These are phyloP conservation scores for Aspergillus olivimuriae DNA, from an alignment of 495 filamentous ascomycete species.

Conservation along the genomic window DNA sequence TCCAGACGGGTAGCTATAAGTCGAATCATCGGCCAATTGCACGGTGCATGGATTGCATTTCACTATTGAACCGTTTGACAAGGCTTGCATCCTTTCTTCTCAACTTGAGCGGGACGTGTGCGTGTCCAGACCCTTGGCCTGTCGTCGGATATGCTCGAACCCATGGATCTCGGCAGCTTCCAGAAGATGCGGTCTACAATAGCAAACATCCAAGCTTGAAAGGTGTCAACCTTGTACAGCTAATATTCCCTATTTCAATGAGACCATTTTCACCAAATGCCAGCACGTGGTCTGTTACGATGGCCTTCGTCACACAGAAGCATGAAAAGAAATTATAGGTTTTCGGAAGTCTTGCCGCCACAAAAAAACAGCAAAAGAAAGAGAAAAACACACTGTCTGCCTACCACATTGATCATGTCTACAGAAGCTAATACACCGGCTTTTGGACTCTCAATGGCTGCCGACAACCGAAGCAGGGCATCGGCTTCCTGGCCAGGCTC, in stretches of 20 bases:
- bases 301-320: background rate
- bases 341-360: too few relatives aligned
- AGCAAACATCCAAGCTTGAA: background rate
- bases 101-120: too few relatives aligned
- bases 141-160: too few relatives aligned
- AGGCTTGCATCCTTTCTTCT: too few relatives aligned
- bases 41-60: too few relatives aligned
- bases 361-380: background rate
- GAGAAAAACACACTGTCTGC: background rate
- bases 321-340: background rate
- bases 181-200: background rate
- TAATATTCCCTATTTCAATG: too few relatives aligned
- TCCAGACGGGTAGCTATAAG: too few relatives aligned
- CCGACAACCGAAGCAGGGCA: conserved; percentile 1
- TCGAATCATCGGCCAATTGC: too few relatives aligned
- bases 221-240: too few relatives aligned
- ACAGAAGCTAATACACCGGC: conserved; percentile 3
- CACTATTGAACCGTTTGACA: too few relatives aligned
- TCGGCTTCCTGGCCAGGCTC: too few relatives aligned
- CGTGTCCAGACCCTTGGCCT: too few relatives aligned
- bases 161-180: background rate
- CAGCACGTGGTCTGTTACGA: conserved; percentile 1
- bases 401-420: background rate
- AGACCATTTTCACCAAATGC: background rate
- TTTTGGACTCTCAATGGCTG: background rate